These are phyloP conservation scores for Hamigera avellanea DNA, from an alignment of 495 filamentous ascomycete genomes.

Conservation along the genomic window DNA sequence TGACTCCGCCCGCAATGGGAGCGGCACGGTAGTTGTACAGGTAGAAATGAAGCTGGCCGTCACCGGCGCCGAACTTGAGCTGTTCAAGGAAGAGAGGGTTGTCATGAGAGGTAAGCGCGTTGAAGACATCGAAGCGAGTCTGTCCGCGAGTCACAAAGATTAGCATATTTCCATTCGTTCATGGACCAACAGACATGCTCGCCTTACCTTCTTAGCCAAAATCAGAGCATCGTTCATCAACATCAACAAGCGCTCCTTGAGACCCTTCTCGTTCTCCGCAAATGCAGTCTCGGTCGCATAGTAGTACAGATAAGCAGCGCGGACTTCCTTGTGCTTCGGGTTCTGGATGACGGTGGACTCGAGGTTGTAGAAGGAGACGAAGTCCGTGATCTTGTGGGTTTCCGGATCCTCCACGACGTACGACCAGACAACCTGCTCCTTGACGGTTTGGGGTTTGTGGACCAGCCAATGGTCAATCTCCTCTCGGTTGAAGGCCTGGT, in stretches of 20 bases:
- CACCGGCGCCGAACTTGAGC: conserved; percentile 86
- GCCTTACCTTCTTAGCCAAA: conserved; percentile 61
- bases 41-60: conserved; percentile 91
- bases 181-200: not conserved
- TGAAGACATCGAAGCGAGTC: conserved; percentile 89
- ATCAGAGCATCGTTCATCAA: conserved; percentile 81
- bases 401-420: conserved; percentile 78
- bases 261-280: conserved; percentile 37
- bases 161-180: no score
- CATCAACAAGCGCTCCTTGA: conserved; percentile 60
- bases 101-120: conserved; percentile 84
- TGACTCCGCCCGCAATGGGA: conserved; percentile 70
- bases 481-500: conserved; percentile 64
- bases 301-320: conserved; percentile 91
- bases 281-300: conserved; percentile 84
- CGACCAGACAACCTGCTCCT: conserved; percentile 78
- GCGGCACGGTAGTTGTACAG: conserved; percentile 90
- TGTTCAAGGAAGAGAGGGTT: conserved; percentile 86
- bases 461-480: conserved; percentile 86
- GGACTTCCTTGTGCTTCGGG: conserved; percentile 61
- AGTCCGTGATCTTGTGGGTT: conserved; percentile 80
- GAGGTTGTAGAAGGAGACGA: conserved; percentile 92
- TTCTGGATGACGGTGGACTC: conserved; percentile 80
- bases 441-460: conserved; percentile 41
- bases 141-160: no score